Conservation (phyloP, 495 filamentous ascomycete species). For the Zalerion maritima region DNA sequence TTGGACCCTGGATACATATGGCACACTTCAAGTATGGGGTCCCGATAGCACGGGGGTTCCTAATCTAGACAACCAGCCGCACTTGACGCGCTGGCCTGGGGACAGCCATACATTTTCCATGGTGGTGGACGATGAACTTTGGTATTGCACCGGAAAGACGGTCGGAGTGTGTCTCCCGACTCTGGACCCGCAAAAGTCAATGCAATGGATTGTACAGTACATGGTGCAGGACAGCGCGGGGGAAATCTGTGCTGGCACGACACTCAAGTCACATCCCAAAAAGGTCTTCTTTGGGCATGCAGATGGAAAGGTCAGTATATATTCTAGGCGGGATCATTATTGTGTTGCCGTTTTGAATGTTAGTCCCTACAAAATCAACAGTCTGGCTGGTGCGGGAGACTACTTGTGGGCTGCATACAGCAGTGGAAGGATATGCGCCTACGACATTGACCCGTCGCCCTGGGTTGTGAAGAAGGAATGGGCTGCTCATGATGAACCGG, state of each 20-base stretch:
- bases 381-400: conserved; percentile 65
- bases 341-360: conserved; percentile 68
- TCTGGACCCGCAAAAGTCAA: conserved; percentile 44
- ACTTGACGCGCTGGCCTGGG: conserved; percentile 51
- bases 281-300: conserved; percentile 81
- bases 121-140: conserved; percentile 61
- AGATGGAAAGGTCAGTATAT: conserved; percentile 89
- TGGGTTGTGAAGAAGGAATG: conserved; percentile 91
- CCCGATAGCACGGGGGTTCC: conserved; percentile 63
- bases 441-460: conserved; percentile 65
- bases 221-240: conserved; percentile 51
- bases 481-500: conserved; percentile 74
- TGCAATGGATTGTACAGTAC: conserved; percentile 57
- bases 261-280: conserved; percentile 58
- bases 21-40: conserved; percentile 75
- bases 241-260: conserved; percentile 76
- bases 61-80: conserved; percentile 50
- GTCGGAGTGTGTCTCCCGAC: conserved; percentile 72
- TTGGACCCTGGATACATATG: conserved; percentile 89
- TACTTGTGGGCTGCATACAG: conserved; percentile 91
- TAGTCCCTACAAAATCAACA: conserved; percentile 91
- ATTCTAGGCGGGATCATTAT: conserved; percentile 56
- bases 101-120: conserved; percentile 82
- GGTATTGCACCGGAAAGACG: conserved; percentile 80
- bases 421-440: conserved; percentile 89